Conservation (phyloP, 2,329 filamentous ascomycete genomes). For the Escovopsis sp. region DNA sequence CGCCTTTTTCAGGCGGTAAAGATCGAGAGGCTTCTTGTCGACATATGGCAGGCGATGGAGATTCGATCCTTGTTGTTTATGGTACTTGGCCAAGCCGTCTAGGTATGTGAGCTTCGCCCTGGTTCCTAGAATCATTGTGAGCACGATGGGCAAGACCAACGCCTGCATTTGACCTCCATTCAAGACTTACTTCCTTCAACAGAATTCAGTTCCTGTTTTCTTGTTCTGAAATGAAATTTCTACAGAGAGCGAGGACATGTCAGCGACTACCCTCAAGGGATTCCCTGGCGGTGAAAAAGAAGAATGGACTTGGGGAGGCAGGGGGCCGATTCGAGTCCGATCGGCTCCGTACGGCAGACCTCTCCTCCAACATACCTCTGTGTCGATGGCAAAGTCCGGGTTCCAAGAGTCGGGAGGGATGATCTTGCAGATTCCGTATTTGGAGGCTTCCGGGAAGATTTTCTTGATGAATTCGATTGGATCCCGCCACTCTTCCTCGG, state of each 20-base stretch:
- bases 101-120: slow-evolving; percentile 92
- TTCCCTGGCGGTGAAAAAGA: too few species aligned
- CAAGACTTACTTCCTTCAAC: slow-evolving; percentile 90
- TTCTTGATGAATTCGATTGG: slow-evolving; percentile 88
- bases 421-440: slow-evolving; percentile 90
- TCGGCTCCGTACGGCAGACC: too few species aligned
- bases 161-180: slow-evolving; percentile 1
- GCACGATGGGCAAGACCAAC: slow-evolving; percentile 5
- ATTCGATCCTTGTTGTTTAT: slow-evolving; percentile 91
- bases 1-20: slow-evolving; percentile 92
- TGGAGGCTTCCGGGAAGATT: slow-evolving; percentile 69
- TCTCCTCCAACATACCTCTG: slow-evolving; percentile 50
- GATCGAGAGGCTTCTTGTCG: slow-evolving; percentile 88
- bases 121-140: slow-evolving; percentile 48
- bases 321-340: too few species aligned
- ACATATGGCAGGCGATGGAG: slow-evolving; percentile 90
- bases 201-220: slow-evolving; percentile 92
- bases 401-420: slow-evolving; percentile 91
- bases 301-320: too few species aligned
- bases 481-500: slow-evolving; percentile 86
- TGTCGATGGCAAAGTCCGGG: slow-evolving; percentile 89
- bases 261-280: neutral
- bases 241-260: slow-evolving; percentile 19
- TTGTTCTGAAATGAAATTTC: slow-evolving; percentile 93
- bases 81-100: slow-evolving; percentile 87